Evolutionary conservation across 73 alveolate species (phyloP), one percentile per base, ranked within the genome.

Genomic region (Symbiodinium natans): DNA sequence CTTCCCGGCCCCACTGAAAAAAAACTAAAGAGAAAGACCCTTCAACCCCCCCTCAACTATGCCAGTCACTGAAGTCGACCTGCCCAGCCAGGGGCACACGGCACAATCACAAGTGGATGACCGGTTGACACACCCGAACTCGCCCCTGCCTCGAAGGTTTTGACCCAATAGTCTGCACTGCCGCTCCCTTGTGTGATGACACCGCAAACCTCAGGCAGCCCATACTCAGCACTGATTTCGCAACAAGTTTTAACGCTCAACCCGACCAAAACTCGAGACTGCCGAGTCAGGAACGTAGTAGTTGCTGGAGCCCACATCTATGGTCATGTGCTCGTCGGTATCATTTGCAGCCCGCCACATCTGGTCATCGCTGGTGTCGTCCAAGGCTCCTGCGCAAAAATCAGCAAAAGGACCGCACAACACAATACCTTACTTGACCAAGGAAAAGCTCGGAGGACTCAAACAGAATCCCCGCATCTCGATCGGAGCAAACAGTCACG

Each of bases 121-220:
- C 21, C 13, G 21, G 21, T 46, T 46, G 59, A 46, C 36, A 36
- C 80, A 27, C 27, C 8, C 38, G 38, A 15, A 36, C 80, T 9
- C 6, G 42, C 43, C 31, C 75, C 83, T 3, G 95, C 95, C 95
- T 89, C 73, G 36, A 89, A 89, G 31, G 86, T 89, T 15, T 41
- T 29, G 48, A 89, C 95, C 95, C 95, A 89, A 48, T 63, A 40
- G 86, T 83, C 42, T 13, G 63, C 36, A 5, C 71, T 33, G 43
- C 87, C 95, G 36, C 95, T 89, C 10, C 95, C 95, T 74, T 89
- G 95, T 3, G 95, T 59, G 34, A 89, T 71, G 19, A 89, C 95
- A 36, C 95, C 95, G 23, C 95, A 89, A 31, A 89, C 95, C 95
- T 89, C n/a, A 39, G 31, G 34, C 88, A 21, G 25, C n/a, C n/a